Evolutionary conservation across 1,284 basidiomycete genomes (phyloP).

Genomic region (Ustilago xerochloae): DNA sequence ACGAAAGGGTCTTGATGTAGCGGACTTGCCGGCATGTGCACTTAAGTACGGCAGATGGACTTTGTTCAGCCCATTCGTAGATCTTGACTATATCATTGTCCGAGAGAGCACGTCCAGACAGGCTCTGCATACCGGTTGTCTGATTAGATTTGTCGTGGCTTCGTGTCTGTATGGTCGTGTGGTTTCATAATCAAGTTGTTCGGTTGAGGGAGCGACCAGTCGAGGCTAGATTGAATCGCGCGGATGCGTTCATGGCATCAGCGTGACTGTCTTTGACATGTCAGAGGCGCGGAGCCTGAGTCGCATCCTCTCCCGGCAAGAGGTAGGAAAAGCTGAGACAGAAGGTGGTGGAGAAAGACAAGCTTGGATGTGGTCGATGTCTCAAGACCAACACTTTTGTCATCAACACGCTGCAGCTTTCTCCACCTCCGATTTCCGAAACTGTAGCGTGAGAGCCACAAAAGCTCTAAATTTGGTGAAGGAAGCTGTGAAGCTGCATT

Average conservation of each 20-base stretch:
- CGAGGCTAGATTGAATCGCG: too few relatives aligned
- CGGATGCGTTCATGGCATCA: too few relatives aligned
- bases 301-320: too few relatives aligned
- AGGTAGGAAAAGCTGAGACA: too few relatives aligned
- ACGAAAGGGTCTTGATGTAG: constrained; percentile 10
- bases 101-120: constrained; percentile 4
- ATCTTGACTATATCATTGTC: constrained; percentile 28
- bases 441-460: too few relatives aligned
- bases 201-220: not conserved
- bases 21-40: constrained; percentile 34
- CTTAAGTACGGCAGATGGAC: constrained; percentile 20
- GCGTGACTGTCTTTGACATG: too few relatives aligned
- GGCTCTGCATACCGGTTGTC: constrained; percentile 14
- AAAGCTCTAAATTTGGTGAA: too few relatives aligned
- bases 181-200: not conserved
- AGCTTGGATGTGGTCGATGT: not conserved
- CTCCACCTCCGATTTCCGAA: constrained; percentile 25
- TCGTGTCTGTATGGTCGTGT: not conserved
- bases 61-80: constrained; percentile 31
- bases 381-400: constrained; percentile 15
- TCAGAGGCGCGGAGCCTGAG: too few relatives aligned
- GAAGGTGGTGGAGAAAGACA: not conserved
- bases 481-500: too few relatives aligned
- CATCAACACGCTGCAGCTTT: not conserved
- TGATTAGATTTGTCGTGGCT: not conserved